Percentiles rank a stretch among this genome's conserved stretches.
phyloP scores from a whole-genome alignment of 768 basidiomycete genomes.

The Tulasnella calospora region DNA sequence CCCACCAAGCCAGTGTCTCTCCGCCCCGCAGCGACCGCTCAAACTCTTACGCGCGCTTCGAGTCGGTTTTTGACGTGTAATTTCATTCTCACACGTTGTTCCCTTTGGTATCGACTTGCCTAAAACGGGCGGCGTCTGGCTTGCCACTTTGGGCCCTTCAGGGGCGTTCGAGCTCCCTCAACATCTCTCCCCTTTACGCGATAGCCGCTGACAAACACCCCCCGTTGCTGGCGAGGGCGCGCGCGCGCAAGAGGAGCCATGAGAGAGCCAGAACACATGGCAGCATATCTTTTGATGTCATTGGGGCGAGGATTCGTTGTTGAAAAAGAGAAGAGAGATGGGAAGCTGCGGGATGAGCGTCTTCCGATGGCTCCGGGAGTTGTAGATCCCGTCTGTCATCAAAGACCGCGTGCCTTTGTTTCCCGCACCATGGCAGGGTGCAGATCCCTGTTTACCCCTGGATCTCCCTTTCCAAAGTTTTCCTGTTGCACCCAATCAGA shows the following conservation, averaged over 20 bases:
- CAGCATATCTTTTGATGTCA: too few species aligned
- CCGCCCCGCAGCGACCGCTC: background rate
- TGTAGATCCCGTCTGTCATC: background rate
- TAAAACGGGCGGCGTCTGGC: background rate
- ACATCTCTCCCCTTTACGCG: background rate
- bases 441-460: slow-evolving; percentile 4
- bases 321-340: background rate
- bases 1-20: background rate
- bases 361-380: slow-evolving; percentile 5
- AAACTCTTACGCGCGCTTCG: background rate
- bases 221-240: too few species aligned
- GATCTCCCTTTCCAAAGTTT: background rate
- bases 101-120: background rate
- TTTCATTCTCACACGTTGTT: background rate
- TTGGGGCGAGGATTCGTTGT: background rate
- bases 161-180: background rate
- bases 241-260: too few species aligned
- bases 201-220: background rate
- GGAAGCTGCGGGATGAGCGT: background rate
- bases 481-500: background rate
- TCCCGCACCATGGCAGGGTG: background rate
- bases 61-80: background rate
- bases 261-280: too few species aligned
- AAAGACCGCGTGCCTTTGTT: slow-evolving; percentile 5
- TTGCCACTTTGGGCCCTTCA: background rate